Base-by-base conservation (phyloP, 1,139 yeast species). In the Blastobotrys capitulatus region DNA sequence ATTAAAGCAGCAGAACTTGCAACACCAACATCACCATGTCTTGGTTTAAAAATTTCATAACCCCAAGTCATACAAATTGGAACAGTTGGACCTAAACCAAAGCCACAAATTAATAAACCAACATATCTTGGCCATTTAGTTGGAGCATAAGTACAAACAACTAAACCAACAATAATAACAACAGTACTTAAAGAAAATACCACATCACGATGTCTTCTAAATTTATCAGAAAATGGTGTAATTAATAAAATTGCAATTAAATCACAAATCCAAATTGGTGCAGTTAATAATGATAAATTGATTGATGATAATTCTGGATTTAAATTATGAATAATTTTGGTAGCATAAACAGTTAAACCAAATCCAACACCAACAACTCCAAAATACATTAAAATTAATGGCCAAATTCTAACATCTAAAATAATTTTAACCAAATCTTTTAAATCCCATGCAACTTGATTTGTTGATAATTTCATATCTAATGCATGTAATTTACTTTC, bases 301-400 rank as follows among this genome's bases (percentile, higher is more conserved):
- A 87, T 84, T 2, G 89, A 81, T 1, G 82, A 68, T 58, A 86
- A 74, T 12, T 62, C 58, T 1, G 92, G 83, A 64, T 84, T 80
- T 57, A 82, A 80, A 9, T 77, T 77, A 47, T 76, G 68, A 58
- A 87, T 83, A 56, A 87, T 82, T n/a, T 94, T 82, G 4, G 95
- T 82, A 1, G 92, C 96, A 68, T 84, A 87, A 18, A 84, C 92
- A 19, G 90, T 89, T 50, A 87, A 72, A 16, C 95, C 96, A 62
- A 77, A 82, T 1, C 96, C 96, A 16, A 88, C 81, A 42, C 96
- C 96, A 18, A 87, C 96, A 15, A 85, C 95, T 8, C 96, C 96
- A 67, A 87, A 88, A 67, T 87, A 87, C 96, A 87, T 87, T 69
- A 87, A 73, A 45, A 86, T 73, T 53, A 87, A 68, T 1, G 95